phyloP scores from a whole-genome alignment of 805 yeast species.

The Saturnispora ahearnii region DNA sequence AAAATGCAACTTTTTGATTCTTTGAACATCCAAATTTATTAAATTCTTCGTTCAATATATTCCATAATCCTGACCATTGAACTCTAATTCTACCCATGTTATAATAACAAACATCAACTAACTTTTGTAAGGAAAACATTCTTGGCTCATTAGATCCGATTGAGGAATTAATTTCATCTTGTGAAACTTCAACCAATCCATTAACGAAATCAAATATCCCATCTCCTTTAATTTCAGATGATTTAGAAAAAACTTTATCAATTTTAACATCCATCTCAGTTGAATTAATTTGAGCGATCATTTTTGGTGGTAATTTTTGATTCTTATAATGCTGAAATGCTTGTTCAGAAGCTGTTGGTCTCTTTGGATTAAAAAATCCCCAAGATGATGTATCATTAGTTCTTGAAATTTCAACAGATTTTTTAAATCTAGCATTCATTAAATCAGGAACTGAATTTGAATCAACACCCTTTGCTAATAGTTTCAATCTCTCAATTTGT shows the following conservation, averaged over 20 bases:
- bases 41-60: constrained; percentile 83
- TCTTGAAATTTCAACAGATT: constrained; percentile 29
- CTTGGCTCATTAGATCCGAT: constrained; percentile 78
- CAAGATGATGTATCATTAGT: constrained; percentile 19
- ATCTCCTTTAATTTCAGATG: constrained; percentile 67
- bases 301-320: constrained; percentile 53
- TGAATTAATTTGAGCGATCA: constrained; percentile 48
- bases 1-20: constrained; percentile 68
- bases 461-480: constrained; percentile 80
- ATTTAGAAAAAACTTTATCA: constrained; percentile 80
- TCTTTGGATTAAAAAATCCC: constrained; percentile 43
- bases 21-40: constrained; percentile 75
- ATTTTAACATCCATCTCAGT: constrained; percentile 70
- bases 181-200: constrained; percentile 77
- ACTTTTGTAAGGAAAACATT: constrained; percentile 85
- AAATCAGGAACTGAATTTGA: constrained; percentile 83
- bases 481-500: constrained; percentile 83
- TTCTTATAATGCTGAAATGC: constrained; percentile 66
- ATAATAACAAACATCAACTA: constrained; percentile 95
- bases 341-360: constrained; percentile 51
- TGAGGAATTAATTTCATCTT: constrained; percentile 85
- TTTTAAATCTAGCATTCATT: constrained; percentile 60
- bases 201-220: constrained; percentile 82
- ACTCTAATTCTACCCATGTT: constrained; percentile 94
- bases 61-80: constrained; percentile 96